Conservation (phyloP, 2,329 filamentous ascomycete species). For the Tolypocladium tundrense region DNA sequence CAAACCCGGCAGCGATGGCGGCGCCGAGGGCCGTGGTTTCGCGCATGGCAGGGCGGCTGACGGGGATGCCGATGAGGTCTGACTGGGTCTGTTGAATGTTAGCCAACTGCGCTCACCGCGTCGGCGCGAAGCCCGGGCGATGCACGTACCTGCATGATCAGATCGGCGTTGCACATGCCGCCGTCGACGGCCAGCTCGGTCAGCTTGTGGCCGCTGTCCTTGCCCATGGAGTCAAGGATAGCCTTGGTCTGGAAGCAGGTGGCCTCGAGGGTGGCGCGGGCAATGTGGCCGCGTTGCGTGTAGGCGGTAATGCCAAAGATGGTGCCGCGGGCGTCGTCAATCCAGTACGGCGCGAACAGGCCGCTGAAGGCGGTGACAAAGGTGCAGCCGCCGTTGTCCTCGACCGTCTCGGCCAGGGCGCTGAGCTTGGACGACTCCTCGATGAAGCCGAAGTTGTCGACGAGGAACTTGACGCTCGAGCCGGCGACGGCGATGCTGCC, state of each 20-base stretch:
- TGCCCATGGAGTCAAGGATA: constrained; percentile 71
- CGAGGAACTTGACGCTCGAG: constrained; percentile 61
- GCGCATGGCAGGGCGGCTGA: constrained; percentile 69
- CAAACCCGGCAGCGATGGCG: constrained; percentile 74
- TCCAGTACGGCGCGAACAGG: constrained; percentile 77
- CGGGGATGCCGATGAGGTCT: constrained; percentile 69
- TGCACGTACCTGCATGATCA: constrained; percentile 57
- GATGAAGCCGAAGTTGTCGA: constrained; percentile 48
- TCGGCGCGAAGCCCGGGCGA: not conserved
- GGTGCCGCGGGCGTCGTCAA: constrained; percentile 71
- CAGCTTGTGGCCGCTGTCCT: constrained; percentile 64
- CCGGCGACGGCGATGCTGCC: constrained; percentile 70
- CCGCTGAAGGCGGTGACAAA: constrained; percentile 76
- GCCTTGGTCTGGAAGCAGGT: constrained; percentile 79
- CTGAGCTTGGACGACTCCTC: constrained; percentile 34
- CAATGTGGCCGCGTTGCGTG: constrained; percentile 67
- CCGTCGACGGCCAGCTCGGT: constrained; percentile 72
- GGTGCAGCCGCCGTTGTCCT: constrained; percentile 65
- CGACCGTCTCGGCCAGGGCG: constrained; percentile 35
- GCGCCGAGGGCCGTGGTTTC: constrained; percentile 76
- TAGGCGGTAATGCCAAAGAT: constrained; percentile 71
- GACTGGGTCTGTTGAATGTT: constrained; percentile 51
- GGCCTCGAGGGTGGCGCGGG: constrained; percentile 68
- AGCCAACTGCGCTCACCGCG: not conserved
- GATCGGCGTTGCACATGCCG: constrained; percentile 70